Percentiles rank a stretch among this genome's conserved stretches.
Conservation (phyloP, 2,329 filamentous ascomycete species). For the Taxawa tesnikishii region DNA sequence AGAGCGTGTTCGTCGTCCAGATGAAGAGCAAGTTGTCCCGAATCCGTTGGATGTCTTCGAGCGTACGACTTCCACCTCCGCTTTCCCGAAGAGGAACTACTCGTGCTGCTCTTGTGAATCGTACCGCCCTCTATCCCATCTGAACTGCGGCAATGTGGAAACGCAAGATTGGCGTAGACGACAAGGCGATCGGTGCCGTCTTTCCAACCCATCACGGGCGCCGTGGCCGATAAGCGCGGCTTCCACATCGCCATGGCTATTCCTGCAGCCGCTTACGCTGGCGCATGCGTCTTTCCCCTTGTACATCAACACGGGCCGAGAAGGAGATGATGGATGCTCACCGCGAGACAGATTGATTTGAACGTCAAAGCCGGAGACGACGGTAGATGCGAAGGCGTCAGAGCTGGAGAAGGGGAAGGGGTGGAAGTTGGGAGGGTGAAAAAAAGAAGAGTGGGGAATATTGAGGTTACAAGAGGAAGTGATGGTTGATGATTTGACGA, state of each 20-base stretch:
- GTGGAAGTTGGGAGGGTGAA: background rate
- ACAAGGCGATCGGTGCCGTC: constrained; percentile 38
- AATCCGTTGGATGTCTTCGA: no score
- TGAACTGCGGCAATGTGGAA: no score
- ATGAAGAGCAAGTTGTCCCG: no score
- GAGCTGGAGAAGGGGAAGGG: constrained; percentile 1
- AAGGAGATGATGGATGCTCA: constrained; percentile 36
- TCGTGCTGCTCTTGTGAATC: no score
- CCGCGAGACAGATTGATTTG: constrained; percentile 15
- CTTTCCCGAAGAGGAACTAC: no score
- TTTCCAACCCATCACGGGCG: constrained; percentile 44
- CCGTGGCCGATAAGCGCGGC: constrained; percentile 25
- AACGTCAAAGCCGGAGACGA: background rate
- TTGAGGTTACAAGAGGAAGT: no score
- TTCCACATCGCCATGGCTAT: constrained; percentile 41
- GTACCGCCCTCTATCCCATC: no score
- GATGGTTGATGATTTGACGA: no score
- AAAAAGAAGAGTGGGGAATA: background rate
- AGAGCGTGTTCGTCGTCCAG: no score
- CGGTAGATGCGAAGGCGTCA: constrained; percentile 1
- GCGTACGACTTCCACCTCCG: no score
- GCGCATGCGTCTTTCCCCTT: constrained; percentile 40
- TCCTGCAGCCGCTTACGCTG: constrained; percentile 38
- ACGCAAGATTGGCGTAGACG: no score
- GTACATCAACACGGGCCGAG: constrained; percentile 39